Conservation (phyloP, 768 basidiomycete species). For the Lyophyllum shimeji region DNA sequence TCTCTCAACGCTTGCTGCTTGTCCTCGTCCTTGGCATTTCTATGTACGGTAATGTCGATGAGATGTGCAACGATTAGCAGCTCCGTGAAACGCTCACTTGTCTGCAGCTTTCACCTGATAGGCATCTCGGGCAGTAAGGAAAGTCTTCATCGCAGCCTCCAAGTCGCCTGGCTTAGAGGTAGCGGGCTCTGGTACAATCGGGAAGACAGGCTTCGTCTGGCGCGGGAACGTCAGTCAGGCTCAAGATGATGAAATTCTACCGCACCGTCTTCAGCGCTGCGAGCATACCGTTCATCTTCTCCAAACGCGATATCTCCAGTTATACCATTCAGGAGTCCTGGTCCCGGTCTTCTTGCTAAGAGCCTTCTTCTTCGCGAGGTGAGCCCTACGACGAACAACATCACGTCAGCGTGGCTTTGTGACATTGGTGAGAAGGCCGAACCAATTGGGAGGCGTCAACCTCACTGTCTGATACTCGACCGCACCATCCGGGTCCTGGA, state of each 20-base stretch:
- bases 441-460: constrained; percentile 4
- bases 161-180: background rate
- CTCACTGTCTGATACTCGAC: constrained; percentile 5
- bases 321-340: constrained; percentile 8
- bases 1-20: background rate
- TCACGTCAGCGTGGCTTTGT: background rate
- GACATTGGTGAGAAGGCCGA: background rate
- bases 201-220: background rate
- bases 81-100: background rate
- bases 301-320: constrained; percentile 7
- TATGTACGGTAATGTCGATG: background rate
- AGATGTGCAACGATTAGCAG: background rate
- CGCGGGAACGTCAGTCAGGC: background rate
- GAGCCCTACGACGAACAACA: background rate
- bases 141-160: background rate
- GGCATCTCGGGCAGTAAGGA: background rate
- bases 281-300: constrained; percentile 8
- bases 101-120: background rate
- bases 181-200: background rate
- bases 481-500: constrained; percentile 7
- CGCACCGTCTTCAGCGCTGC: background rate
- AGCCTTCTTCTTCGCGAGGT: constrained; percentile 6
- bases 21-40: no score
- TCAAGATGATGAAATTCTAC: background rate
- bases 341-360: background rate